Conservation (phyloP, 495 filamentous ascomycete genomes). For the Ramalina peruviana region DNA sequence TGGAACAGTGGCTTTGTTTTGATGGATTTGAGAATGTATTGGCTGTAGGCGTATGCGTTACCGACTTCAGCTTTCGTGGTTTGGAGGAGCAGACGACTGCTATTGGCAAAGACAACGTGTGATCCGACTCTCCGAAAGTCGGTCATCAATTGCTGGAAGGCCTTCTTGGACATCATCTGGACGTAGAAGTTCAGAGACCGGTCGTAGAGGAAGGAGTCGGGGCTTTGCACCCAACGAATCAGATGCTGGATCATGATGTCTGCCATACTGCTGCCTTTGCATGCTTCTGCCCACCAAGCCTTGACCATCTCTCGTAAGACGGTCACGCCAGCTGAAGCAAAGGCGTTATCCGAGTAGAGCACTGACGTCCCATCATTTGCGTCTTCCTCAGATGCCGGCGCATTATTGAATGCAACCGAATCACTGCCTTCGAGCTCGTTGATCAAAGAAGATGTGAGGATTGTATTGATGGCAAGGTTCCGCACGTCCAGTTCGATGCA, state of each 20-base stretch:
- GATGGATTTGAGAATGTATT: slow-evolving; percentile 95
- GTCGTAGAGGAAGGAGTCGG: slow-evolving; percentile 87
- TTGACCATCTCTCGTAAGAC: slow-evolving; percentile 98
- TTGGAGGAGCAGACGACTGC: slow-evolving; percentile 80
- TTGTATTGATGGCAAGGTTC: slow-evolving; percentile 94
- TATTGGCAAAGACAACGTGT: slow-evolving; percentile 79
- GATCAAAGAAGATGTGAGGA: slow-evolving; percentile 92
- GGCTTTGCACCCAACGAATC: slow-evolving; percentile 89
- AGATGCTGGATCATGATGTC: slow-evolving; percentile 97
- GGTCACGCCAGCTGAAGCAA: slow-evolving; percentile 75
- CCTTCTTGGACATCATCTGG: slow-evolving; percentile 94
- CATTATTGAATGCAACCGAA: slow-evolving; percentile 65
- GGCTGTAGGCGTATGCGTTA: slow-evolving; percentile 90
- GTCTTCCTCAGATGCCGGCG: slow-evolving; percentile 45
- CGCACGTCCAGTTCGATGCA: slow-evolving; percentile 92
- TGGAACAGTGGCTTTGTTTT: slow-evolving; percentile 89
- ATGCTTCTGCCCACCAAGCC: slow-evolving; percentile 93
- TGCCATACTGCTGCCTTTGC: slow-evolving; percentile 79
- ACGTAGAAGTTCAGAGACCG: slow-evolving; percentile 95
- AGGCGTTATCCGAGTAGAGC: slow-evolving; percentile 80
- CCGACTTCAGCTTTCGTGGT: slow-evolving; percentile 95
- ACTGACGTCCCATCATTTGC: slow-evolving; percentile 46
- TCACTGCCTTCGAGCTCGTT: slow-evolving; percentile 89
- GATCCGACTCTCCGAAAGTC: slow-evolving; percentile 94
- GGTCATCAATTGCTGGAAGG: slow-evolving; percentile 89